Evolutionary conservation across 805 yeast genomes (phyloP).

Genomic region (Saccharomycopsis amapae): DNA sequence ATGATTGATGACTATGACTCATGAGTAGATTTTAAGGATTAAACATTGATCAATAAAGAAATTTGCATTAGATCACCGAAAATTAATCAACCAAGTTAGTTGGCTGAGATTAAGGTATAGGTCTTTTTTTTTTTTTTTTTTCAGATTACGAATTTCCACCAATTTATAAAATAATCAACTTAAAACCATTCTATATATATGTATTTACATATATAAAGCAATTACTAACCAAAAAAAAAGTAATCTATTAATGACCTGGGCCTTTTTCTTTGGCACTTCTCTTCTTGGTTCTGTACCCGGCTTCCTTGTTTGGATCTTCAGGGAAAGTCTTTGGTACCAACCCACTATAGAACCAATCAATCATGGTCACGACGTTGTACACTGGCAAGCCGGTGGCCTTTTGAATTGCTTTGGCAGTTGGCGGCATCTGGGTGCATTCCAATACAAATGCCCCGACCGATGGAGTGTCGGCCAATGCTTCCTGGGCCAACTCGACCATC

Average conservation of each 20-base stretch:
- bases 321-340: constrained; percentile 23
- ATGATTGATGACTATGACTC: too few relatives aligned
- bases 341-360: constrained; percentile 30
- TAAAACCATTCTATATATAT: too few relatives aligned
- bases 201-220: too few relatives aligned
- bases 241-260: too few relatives aligned
- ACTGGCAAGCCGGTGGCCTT: constrained; percentile 27
- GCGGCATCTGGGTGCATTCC: constrained; percentile 34
- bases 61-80: too few relatives aligned
- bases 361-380: constrained; percentile 30
- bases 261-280: constrained; percentile 27
- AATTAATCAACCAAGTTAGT: too few relatives aligned
- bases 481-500: constrained; percentile 24
- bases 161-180: too few relatives aligned
- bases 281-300: constrained; percentile 24
- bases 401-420: constrained; percentile 28
- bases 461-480: constrained; percentile 23
- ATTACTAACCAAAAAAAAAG: too few relatives aligned
- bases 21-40: too few relatives aligned
- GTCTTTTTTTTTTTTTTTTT: neutral
- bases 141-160: too few relatives aligned
- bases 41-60: too few relatives aligned
- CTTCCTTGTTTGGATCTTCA: constrained; percentile 24
- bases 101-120: too few relatives aligned
- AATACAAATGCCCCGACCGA: constrained; percentile 28